These are phyloP conservation scores for Asclepias syriaca DNA, from an alignment of 257 asterid species.

Conservation along the genomic window DNA sequence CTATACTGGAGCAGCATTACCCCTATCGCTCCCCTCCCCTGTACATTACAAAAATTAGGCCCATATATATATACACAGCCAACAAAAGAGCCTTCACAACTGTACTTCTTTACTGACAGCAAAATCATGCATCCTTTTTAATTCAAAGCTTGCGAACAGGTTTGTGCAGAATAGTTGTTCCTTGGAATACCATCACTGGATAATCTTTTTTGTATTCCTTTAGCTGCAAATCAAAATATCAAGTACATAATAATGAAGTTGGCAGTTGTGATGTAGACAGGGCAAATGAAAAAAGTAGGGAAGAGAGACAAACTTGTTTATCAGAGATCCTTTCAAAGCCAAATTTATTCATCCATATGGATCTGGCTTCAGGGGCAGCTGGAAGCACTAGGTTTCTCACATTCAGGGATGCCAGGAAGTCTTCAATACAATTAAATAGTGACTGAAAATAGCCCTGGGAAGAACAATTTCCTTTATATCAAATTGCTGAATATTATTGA, in stretches of 20 bases:
- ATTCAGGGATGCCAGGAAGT: slow-evolving; percentile 30
- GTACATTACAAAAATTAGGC: slow-evolving; percentile 20
- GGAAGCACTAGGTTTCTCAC: slow-evolving; percentile 51
- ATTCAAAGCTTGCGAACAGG: slow-evolving; percentile 26
- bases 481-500: not conserved
- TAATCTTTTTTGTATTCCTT: slow-evolving; percentile 40
- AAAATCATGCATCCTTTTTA: slow-evolving; percentile 15
- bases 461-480: not conserved
- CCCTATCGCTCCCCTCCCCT: slow-evolving; percentile 13
- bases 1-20: not conserved
- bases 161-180: slow-evolving; percentile 62
- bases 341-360: slow-evolving; percentile 42
- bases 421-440: slow-evolving; percentile 39
- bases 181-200: slow-evolving; percentile 67
- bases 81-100: not conserved
- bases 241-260: not conserved
- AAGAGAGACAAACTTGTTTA: slow-evolving; percentile 32
- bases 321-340: slow-evolving; percentile 30
- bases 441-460: slow-evolving; percentile 78
- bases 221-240: slow-evolving; percentile 38
- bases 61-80: slow-evolving; percentile 13
- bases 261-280: not conserved
- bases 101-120: not conserved
- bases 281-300: not conserved
- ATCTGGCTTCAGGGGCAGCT: slow-evolving; percentile 56